Base-by-base conservation (phyloP, 164 flowering plant genomes). In the Berberis thunbergii region DNA sequence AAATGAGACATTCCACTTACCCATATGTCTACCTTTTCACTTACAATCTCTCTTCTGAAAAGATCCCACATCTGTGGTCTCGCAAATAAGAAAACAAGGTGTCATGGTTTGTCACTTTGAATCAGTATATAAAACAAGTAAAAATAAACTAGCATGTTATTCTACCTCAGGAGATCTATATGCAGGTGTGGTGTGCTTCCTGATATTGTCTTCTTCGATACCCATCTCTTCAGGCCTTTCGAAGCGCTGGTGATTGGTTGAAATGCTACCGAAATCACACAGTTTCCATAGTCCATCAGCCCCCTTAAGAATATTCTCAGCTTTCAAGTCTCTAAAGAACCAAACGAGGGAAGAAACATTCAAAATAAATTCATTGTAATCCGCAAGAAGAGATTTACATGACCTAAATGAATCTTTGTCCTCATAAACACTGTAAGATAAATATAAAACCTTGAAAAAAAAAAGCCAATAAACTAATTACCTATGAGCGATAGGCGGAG, bases 221-320 rank as follows among this genome's bases (percentile, higher is more conserved):
- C 99, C 99, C 99, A 91, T 95, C 74, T 95, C 99, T 70, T 88
- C 99, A 63, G 98, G 89, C 76, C 78, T 86, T 75, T 89, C 97
- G 79, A 91, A 91, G 64, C 96, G 81, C 71, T 83, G 88, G 78
- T 95, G 99, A 79, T 89, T 89, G 52, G 96, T 89, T 60, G 99
- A 88, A 38, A 84, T 83, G 75, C 99, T 95, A 49, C 99, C 99
- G 70, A 91, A 95, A 79, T 95, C 99, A 78, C 99, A 91, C 75
- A 95, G 70, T 75, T 95, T 91, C 99, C 98, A 95, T 26, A 73
- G 63, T 56, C 97, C 97, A 80, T 95, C 96, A 62, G 87, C 65
- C 7, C 96, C 92, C 72, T 86, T 67, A 41, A 95, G 74, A 74
- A 95, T 78, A 77, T 95, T 95, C 78, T 91, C 99, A 42, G 91